Conservation (phyloP, 2,329 filamentous ascomycete genomes). For the Penicillium thymicola region DNA sequence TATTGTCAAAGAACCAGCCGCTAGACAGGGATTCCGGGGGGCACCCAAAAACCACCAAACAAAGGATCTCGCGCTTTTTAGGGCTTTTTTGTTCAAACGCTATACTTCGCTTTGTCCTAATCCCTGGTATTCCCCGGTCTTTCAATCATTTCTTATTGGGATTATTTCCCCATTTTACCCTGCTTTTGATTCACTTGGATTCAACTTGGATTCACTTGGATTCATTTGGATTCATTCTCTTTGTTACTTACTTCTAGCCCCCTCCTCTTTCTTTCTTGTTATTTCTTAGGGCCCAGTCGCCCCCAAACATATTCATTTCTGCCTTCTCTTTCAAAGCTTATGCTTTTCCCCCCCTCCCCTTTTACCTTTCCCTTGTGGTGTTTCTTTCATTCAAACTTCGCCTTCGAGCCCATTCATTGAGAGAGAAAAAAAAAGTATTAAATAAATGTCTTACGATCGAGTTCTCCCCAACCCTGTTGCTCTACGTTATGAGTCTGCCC, state of each 20-base stretch:
- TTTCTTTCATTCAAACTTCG: conserved; percentile 7
- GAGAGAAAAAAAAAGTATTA: conserved; percentile 12
- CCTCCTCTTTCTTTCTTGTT: conserved; percentile 8
- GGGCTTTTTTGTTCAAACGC: conserved; percentile 12
- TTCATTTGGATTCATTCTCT: not conserved
- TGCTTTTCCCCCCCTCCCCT: not conserved
- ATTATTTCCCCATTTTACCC: conserved; percentile 12
- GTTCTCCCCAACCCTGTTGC: conserved; percentile 45
- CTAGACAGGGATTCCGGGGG: conserved; percentile 13
- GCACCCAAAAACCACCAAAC: not conserved
- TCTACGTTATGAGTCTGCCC: conserved; percentile 40
- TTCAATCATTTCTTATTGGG: conserved; percentile 7
- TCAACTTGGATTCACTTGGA: too few species aligned
- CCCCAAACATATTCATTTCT: conserved; percentile 2
- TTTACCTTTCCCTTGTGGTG: conserved; percentile 4
- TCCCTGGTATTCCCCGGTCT: conserved; percentile 1
- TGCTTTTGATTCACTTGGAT: not conserved
- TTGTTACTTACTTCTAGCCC: conserved; percentile 3
- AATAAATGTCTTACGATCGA: conserved; percentile 49
- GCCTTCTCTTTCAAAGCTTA: conserved; percentile 18
- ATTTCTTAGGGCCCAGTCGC: conserved; percentile 11
- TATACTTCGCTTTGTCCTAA: conserved; percentile 8
- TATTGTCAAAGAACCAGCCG: conserved; percentile 20
- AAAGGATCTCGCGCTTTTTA: conserved; percentile 7
- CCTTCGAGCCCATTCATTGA: conserved; percentile 11